These are phyloP conservation scores for Beauveria rudraprayagi DNA, from an alignment of 2,329 filamentous ascomycete species.

Conservation along the genomic window DNA sequence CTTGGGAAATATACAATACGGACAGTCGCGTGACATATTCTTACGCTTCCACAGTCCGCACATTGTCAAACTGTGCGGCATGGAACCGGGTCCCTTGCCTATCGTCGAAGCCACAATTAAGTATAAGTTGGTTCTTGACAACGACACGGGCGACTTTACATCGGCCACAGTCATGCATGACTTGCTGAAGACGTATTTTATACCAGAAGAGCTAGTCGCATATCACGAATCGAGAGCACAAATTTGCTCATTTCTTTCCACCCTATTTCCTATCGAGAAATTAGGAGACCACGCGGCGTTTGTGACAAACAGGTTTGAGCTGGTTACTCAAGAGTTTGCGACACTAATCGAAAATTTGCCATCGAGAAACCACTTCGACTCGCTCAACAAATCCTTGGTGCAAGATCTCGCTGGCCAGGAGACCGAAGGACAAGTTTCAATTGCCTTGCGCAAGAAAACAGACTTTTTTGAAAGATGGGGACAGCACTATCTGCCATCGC, in stretches of 20 bases:
- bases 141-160: neutral
- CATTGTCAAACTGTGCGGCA: neutral
- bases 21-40: conserved; percentile 51
- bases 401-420: conserved; percentile 37
- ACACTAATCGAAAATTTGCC: conserved; percentile 28
- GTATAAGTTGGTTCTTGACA: conserved; percentile 17
- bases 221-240: conserved; percentile 45
- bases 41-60: conserved; percentile 26
- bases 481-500: conserved; percentile 47
- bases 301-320: neutral
- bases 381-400: conserved; percentile 37
- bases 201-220: neutral
- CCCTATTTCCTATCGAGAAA: conserved; percentile 31
- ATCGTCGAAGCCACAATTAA: conserved; percentile 13
- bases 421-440: conserved; percentile 40
- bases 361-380: conserved; percentile 26
- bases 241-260: conserved; percentile 42
- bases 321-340: conserved; percentile 19
- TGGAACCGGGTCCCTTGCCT: neutral
- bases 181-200: neutral
- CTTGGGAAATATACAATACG: conserved; percentile 49
- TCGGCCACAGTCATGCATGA: neutral
- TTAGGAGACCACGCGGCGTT: conserved; percentile 28
- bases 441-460: conserved; percentile 32
- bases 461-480: conserved; percentile 45